Base-by-base conservation (phyloP, 2,329 filamentous ascomycete genomes). In the Colletotrichum trifolii region DNA sequence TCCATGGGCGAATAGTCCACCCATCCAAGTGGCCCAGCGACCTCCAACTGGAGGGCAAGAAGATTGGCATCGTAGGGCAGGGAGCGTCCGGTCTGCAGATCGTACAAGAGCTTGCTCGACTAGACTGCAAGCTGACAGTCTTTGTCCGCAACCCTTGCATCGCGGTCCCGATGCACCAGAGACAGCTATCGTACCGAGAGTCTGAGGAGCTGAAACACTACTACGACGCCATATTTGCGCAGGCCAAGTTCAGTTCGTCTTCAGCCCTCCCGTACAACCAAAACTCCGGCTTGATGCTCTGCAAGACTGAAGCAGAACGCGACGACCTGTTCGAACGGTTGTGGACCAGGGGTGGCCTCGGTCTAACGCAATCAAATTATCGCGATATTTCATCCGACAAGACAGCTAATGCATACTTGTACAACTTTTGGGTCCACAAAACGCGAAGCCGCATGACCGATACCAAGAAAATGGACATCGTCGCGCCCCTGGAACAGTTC, bases 61-160 rank as follows among this genome's bases (percentile, higher is more conserved):
- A 49, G 36, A 42, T 60, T 15, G 58, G 58, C 2, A 10, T 60
- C 8, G 15, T 60, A 11, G 50, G 50, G 2, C 45, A 61, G 13
- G 45, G 36, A 1, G 49, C 58, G 4, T 54, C 50, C 2, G 50
- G 58, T 35, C 4, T 61, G 7, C 43, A 61, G 43, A 54, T 61
- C 15, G 13, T 54, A 2, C 50, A 61, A 33, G 35, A 61, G 43
- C 36, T 61, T 6, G 72, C 78, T 5, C 80, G 80, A 67, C 46
- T 71, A 68, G 73, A 79, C 13, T 59, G 54, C 10, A 54, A 74
- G 12, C 62, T 79, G 25, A 76, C 73, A 2, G 82, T 88, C 2
- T 87, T 87, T 69, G 82, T 89, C 61, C 78, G 87, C 15, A 89
- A 83, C 2, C 85, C 87, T 0, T 88, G 87, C 60, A 79, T 85